phyloP scores from a whole-genome alignment of 2,329 filamentous ascomycete species.

The Monilinia fructicola region DNA sequence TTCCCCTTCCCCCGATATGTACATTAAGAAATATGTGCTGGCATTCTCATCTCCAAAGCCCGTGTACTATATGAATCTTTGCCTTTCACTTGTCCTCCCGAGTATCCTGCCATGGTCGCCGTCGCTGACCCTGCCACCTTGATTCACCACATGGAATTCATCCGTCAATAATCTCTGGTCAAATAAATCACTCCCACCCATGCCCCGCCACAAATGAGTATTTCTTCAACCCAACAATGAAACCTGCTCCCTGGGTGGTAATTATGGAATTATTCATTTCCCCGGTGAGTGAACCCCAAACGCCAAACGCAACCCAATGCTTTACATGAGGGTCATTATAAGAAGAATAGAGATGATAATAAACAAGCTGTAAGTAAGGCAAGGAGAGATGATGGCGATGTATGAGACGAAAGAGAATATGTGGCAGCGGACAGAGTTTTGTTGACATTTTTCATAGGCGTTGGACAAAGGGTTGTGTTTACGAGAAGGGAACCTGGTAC shows the following conservation, averaged over 20 bases:
- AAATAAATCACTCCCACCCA: background rate
- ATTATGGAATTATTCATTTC: constrained; percentile 8
- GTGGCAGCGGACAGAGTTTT: constrained; percentile 6
- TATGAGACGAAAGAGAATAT: constrained; percentile 11
- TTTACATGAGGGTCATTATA: constrained; percentile 9
- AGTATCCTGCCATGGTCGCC: background rate
- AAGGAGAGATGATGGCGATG: background rate
- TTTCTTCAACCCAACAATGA: background rate
- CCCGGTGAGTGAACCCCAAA: constrained; percentile 1
- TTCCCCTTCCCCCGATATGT: background rate
- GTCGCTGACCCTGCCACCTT: background rate
- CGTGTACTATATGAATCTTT: background rate
- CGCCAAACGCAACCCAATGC: constrained; percentile 14
- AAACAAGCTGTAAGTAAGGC: background rate
- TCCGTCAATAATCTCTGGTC: background rate
- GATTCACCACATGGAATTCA: background rate
- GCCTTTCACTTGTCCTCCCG: background rate
- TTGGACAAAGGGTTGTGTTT: constrained; percentile 23
- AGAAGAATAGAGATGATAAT: constrained; percentile 7
- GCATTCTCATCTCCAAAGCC: background rate
- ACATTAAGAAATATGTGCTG: constrained; percentile 3
- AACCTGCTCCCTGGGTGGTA: background rate
- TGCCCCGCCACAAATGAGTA: background rate
- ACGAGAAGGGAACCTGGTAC: constrained; percentile 17
- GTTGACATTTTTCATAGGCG: constrained; percentile 23